Base-by-base conservation (phyloP, 2,329 filamentous ascomycete genomes). In the Penicillium sp. region DNA sequence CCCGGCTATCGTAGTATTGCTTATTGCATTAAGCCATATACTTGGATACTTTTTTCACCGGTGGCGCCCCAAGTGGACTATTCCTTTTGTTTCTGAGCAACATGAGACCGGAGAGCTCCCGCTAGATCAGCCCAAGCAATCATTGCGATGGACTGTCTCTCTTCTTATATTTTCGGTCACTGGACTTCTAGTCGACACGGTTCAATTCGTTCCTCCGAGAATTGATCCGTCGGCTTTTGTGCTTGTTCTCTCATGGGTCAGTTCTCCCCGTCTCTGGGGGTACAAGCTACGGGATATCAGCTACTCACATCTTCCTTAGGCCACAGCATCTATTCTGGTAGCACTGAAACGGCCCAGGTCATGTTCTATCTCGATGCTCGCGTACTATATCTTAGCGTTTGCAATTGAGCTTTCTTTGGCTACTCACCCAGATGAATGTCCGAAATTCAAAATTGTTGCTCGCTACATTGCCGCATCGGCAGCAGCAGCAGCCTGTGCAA, bases 51-150 rank as follows among this genome's bases (percentile, higher is more conserved):
- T 65, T 1, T 41, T 69, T 1, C 50, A 57, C 29, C 55, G 54
- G 35, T 67, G 61, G 63, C 70, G 73, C 40, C 78, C 82, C 34
- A 68, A 62, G 69, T 85, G 83, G 82, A 76, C 75, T 21, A 72
- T 64, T 46, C 73, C 80, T 4, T 85, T 86, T 56, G 68, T 85
- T 18, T 63, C 74, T 18, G 80, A 83, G 55, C 59, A 68, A 18
- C 65, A 67, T 34, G 60, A 66, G 35, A 55, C 45, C 40, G 47
- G 61, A 39, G 68, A 72, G 44, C 59, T 69, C 46, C 70, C 65
- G 50, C 69, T 62, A 46, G 75, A 68, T 56, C 64, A 61, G 31
- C 59, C 65, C 25, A 65, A 54, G 55, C 66, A 59, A 39, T 60
- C 64, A 39, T 56, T 61, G 67, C 67, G 57, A 58, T 75, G 74